Evolutionary conservation across 75 land plant genomes (phyloP), one percentile per base, ranked within the genome.

Genomic region (Pseudotsuga menziesii): DNA sequence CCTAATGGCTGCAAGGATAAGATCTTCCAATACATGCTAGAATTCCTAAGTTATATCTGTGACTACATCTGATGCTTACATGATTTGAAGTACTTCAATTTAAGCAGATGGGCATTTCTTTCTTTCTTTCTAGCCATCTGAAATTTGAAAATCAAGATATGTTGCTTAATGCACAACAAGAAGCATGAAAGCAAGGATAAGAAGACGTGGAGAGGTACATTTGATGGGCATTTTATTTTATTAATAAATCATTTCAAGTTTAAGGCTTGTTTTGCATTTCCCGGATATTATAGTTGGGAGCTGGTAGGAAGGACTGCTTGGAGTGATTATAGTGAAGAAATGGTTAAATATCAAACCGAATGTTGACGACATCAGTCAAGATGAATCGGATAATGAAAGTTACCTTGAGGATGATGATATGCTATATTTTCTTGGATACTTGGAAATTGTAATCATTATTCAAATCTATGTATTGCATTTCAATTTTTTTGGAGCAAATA

Each of bases 301-400:
- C 26, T 62, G 23, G 0, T 8, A 27, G 64, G 69, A 64, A 64
- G 36, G 5, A 29, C 9, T 3, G 15, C 36, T 17, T 29, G 69
- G 32, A 29, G 13, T 29, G 16, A 27, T 15, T 64, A 85, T 94
- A 80, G 87, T 94, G 89, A 90, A 83, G 82, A 94, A 94, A 80
- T 94, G 94, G 94, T 63, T 94, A 1, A 90, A 90, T 76, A 85
- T 94, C 41, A 82, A 84, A 90, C 88, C 92, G 12, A 80, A 89
- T 74, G 87, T 81, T 69, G 77, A 89, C 87, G 91, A 90, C 25
- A 91, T 94, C 72, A 90, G 94, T 79, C 90, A 86, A 58, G 94
- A 92, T 76, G 93, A 91, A 58, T 75, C 75, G 48, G 93, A 89
- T 56, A 82, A 82, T 11, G 91, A 90, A 60, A 87, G 80, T 27